Evolutionary conservation across 2,329 filamentous ascomycete genomes (phyloP).

Genomic region (Penicillium sp.): DNA sequence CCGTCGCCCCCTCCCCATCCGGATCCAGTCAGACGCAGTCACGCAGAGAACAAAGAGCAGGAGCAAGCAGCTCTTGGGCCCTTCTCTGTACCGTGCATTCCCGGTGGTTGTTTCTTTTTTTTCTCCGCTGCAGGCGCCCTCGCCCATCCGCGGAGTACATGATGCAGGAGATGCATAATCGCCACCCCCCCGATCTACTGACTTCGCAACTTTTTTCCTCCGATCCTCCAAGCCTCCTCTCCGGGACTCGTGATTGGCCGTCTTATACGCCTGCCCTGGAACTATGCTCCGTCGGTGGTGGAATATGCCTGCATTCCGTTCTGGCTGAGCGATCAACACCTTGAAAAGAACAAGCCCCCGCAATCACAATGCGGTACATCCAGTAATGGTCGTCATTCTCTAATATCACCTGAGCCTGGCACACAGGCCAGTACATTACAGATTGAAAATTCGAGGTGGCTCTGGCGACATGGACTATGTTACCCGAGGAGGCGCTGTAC

Average conservation of each 20-base stretch:
- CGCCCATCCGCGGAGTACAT: constrained; percentile 28
- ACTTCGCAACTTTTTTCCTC: constrained; percentile 15
- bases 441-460: background rate
- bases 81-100: constrained; percentile 24
- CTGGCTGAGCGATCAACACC: constrained; percentile 10
- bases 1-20: background rate
- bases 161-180: constrained; percentile 30
- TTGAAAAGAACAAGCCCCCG: background rate
- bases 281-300: constrained; percentile 15
- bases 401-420: constrained; percentile 22
- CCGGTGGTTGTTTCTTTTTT: constrained; percentile 18
- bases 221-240: constrained; percentile 16
- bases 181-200: constrained; percentile 21
- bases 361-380: background rate
- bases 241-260: constrained; percentile 13
- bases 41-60: background rate
- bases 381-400: constrained; percentile 10
- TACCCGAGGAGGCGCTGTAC: constrained; percentile 18
- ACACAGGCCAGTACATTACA: constrained; percentile 7
- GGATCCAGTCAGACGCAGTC: background rate
- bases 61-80: constrained; percentile 1
- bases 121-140: constrained; percentile 22
- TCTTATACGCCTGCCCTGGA: constrained; percentile 10
- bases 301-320: constrained; percentile 15
- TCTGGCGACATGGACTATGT: constrained; percentile 2